phyloP scores from a whole-genome alignment of 495 filamentous ascomycete genomes.

The Mycothermus thermophilus region DNA sequence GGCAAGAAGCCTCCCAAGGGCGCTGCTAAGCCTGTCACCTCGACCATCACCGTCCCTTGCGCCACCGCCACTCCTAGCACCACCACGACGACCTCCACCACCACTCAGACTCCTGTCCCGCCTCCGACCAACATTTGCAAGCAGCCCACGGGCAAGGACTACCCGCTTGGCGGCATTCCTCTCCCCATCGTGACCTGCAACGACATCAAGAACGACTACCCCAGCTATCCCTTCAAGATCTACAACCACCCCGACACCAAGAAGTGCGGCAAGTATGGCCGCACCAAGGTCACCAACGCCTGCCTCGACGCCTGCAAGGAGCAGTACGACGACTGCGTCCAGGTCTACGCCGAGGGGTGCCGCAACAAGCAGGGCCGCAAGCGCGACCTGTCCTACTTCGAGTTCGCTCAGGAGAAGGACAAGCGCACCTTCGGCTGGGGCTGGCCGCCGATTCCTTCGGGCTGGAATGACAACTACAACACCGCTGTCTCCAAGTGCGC shows the following conservation, averaged over 20 bases:
- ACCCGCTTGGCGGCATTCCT: conserved; percentile 35
- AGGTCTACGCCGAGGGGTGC: conserved; percentile 33
- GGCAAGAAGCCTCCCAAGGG: conserved; percentile 24
- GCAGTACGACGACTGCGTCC: conserved; percentile 33
- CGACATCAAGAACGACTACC: conserved; percentile 25
- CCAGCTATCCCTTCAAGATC: conserved; percentile 30
- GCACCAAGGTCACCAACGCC: conserved; percentile 15
- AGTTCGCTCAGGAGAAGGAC: conserved; percentile 2
- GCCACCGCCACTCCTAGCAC: conserved; percentile 13
- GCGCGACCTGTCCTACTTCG: conserved; percentile 4
- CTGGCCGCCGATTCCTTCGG: too few species aligned
- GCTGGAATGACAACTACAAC: conserved; percentile 14
- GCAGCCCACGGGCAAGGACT: conserved; percentile 23
- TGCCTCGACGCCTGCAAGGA: conserved; percentile 36
- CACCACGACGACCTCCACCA: conserved; percentile 1
- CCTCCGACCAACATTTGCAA: conserved; percentile 32
- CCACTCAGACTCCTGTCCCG: conserved; percentile 25
- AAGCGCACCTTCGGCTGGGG: conserved; percentile 7
- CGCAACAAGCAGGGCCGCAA: conserved; percentile 1
- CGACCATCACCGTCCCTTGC: conserved; percentile 19
- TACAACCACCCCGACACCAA: conserved; percentile 24
- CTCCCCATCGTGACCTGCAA: conserved; percentile 39
- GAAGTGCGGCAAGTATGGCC: conserved; percentile 26
- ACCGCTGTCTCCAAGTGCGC: conserved; percentile 25
- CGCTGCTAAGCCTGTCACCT: conserved; percentile 14